Base-by-base conservation (phyloP, 345 rosid genomes). In the Odontarrhena argentea region DNA sequence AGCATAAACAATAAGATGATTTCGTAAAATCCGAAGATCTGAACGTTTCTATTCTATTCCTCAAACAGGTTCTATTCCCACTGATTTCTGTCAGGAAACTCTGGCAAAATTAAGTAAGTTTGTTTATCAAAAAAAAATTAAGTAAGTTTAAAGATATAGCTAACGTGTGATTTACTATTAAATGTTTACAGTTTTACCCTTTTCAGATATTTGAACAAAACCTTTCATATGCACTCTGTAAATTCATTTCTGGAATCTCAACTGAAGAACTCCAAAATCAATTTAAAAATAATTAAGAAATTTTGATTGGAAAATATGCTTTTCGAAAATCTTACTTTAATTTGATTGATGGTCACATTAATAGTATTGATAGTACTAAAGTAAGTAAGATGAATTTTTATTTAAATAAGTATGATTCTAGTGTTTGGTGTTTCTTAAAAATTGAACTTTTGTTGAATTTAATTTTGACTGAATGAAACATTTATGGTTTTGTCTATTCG, bases 11-110 rank as follows among this genome's bases (percentile, higher is more conserved):
- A 9, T 43, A 40, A 18, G 11, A 57, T 11, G 22, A 36, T 57
- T 25, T 51, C 82, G 73, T 80, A 71, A 79, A 80, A 63, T 80
- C 75, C 76, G 74, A 70, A 36, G 32, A 41, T 11, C 22, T 25
- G 12, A 22, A 40, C 61, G 88, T 68, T 86, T 88, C 90, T 83
- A 86, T 89, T 86, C 92, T 87, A 86, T 89, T 86, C 90, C 78
- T 10, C 67, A 47, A 78, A 64, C 77, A 79, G 83, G 84, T 87
- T 87, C 88, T 87, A 87, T 85, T 87, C 67, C 87, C 85, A 84
- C 87, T 82, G 86, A 75, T 54, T 55, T 51, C 22, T 78, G 95
- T 84, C 95, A 75, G 87, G 37, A 22, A 22, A 18, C 22, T 18
- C 22, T 60, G 3, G 12, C 63, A 41, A 26, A 42, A 42, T 15